Evolutionary conservation across 2,329 filamentous ascomycete species (phyloP).

Genomic region (Fonsecaea monophora): DNA sequence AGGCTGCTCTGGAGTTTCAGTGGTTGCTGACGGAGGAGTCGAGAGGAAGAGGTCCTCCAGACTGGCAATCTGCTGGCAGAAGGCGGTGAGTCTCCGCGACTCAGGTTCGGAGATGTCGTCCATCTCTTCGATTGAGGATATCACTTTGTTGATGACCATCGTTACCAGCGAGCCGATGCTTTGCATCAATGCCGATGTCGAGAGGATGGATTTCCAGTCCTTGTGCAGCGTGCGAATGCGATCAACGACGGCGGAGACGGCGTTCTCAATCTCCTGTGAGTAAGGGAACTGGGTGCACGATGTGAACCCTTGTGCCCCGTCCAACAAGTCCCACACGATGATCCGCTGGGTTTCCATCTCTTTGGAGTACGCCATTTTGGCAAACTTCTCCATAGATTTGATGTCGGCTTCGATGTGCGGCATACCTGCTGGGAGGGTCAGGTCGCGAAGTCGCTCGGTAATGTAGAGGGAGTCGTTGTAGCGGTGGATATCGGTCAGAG

Average conservation of each 20-base stretch:
- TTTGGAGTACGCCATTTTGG: conserved; percentile 65
- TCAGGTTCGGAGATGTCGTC: conserved; percentile 69
- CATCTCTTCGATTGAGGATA: conserved; percentile 67
- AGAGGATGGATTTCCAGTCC: conserved; percentile 65
- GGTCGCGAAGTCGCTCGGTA: conserved; percentile 59
- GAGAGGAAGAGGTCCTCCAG: conserved; percentile 64
- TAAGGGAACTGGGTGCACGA: conserved; percentile 66
- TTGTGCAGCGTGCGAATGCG: conserved; percentile 63
- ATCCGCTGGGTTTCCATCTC: conserved; percentile 71
- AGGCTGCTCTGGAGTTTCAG: conserved; percentile 32
- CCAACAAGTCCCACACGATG: conserved; percentile 67
- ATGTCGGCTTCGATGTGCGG: conserved; percentile 58
- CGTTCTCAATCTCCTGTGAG: conserved; percentile 65
- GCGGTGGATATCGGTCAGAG: conserved; percentile 66
- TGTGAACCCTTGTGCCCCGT: conserved; percentile 67
- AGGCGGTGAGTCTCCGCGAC: conserved; percentile 63
- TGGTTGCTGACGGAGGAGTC: conserved; percentile 42
- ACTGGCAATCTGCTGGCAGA: conserved; percentile 63
- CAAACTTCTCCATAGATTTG: conserved; percentile 64
- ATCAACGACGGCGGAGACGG: conserved; percentile 64
- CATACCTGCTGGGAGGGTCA: conserved; percentile 49
- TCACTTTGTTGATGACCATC: conserved; percentile 64
- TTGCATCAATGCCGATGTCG: conserved; percentile 66
- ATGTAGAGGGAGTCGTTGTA: conserved; percentile 70
- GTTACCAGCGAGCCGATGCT: conserved; percentile 65